Base-by-base conservation (phyloP, 2,329 filamentous ascomycete species). In the Fusarium sp. region DNA sequence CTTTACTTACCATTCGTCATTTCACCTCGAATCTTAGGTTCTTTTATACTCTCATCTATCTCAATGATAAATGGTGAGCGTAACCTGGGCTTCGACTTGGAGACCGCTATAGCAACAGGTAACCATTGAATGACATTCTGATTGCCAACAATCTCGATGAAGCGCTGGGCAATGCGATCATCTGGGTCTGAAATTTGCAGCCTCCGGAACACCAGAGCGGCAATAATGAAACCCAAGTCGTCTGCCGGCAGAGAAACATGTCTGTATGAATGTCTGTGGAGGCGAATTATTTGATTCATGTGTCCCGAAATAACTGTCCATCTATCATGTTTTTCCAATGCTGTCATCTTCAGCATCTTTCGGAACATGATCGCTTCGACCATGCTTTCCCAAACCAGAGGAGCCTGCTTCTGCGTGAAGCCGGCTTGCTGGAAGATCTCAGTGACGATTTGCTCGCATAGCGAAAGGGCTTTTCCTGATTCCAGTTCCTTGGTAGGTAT, bases 151-250 rank as follows among this genome's bases (percentile, higher is more conserved):
- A 60, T 3, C 1, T 30, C 21, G 0, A 21, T 4, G 3, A 59
- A 4, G n/a, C n/a, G n/a, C n/a, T n/a, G n/a, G n/a, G n/a, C n/a
- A n/a, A n/a, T n/a, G n/a, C n/a, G n/a, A n/a, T n/a, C n/a, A n/a
- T n/a, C n/a, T n/a, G 10, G 0, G 7, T 13, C 2, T 9, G 7
- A 4, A 1, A 13, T 25, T 0, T 1, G 3, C 0, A 57, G 13
- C 1, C 16, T 42, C 2, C 52, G 42, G 0, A 41, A 60, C 0
- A 13, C 4, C 0, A 58, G 0, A 3, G 28, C 50, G 4, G 50
- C 41, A 6, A 59, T 12, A 0, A 21, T 0, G 1, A 6, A 10
- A 0, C 9, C 16, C 7, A 59, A 18, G 6, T 16, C 5, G 1
- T 9, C 3, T 2, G 16, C 2, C 14, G 31, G 14, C 14, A 34